Evolutionary conservation across 2,329 filamentous ascomycete genomes (phyloP), one percentile per base, ranked within the genome.

Genomic region (Ophiobolus disseminans): DNA sequence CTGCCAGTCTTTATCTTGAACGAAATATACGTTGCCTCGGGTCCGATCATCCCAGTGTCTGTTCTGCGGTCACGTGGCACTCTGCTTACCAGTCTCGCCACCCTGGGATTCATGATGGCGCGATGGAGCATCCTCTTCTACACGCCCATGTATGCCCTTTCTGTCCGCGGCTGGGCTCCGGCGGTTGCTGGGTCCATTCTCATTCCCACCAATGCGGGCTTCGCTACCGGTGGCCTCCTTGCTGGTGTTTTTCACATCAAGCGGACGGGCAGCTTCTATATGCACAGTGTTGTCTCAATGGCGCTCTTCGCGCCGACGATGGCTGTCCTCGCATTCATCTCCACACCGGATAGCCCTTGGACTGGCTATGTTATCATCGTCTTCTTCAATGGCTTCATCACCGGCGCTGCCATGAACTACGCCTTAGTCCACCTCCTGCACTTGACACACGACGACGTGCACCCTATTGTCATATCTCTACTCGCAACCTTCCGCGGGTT

Each of bases 101-200:
- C 91, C 40, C 80, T 92, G 0, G 86, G 87, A 16, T 82, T 91
- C 68, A 93, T 95, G 89, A 86, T 89, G 66, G 82, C 88, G 2
- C 86, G 91, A 48, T 95, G 90, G 90, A 81, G 81, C 5, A 80
- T 95, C 2, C 78, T 95, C 6, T 94, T 91, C 76, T 95, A 91
- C 73, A 82, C 87, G 0, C 90, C 91, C 0, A 84, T 91, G 34
- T 92, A 90, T 62, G 87, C 89, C 25, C 84, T 94, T 48, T 88
- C 89, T 3, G 86, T 94, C 1, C 84, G 86, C 2, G 83, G 83
- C 45, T 88, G 88, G 76, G 74, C 81, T 1, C 87, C 89, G 0
- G 86, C 88, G 1, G 77, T 83, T 1, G 87, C 89, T 2, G 91
- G 90, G 3, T 81, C 87, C 3, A 86, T 93, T 26, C 80, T 95